Percentiles rank a stretch among this genome's conserved stretches.
These are phyloP conservation scores for Yarrowia sp. DNA, from an alignment of 805 yeast species.

Conservation along the genomic window DNA sequence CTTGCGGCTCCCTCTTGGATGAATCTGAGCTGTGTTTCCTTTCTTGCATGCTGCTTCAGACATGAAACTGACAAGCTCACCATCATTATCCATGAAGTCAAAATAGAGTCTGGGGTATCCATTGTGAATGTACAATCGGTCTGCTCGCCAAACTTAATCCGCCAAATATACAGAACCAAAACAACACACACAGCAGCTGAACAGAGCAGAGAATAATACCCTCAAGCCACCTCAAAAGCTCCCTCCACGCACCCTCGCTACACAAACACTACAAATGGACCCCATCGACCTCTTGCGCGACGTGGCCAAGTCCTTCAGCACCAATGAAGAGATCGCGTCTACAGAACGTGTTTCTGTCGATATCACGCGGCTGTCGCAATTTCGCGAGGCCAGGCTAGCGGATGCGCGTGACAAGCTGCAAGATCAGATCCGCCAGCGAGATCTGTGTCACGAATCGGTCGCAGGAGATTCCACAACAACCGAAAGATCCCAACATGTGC, in stretches of 20 bases:
- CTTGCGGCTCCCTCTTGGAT: neutral
- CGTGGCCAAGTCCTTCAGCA: conserved; percentile 11
- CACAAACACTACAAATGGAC: conserved; percentile 1
- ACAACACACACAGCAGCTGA: neutral
- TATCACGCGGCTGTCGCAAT: neutral
- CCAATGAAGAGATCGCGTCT: conserved; percentile 16
- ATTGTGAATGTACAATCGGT: neutral
- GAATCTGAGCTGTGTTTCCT: neutral
- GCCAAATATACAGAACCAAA: neutral
- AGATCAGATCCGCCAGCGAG: conserved; percentile 31
- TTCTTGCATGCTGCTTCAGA: neutral
- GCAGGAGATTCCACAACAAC: conserved; percentile 27
- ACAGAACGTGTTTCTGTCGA: neutral
- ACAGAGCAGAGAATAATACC: neutral
- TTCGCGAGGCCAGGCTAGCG: conserved; percentile 1
- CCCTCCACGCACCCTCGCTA: neutral
- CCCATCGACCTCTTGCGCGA: conserved; percentile 12
- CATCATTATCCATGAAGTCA: neutral
- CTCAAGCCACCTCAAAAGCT: neutral
- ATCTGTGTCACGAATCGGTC: conserved; percentile 29
- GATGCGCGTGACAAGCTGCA: conserved; percentile 26
- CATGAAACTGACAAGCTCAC: neutral
- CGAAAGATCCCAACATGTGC: conserved; percentile 27
- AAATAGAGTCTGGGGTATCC: neutral
- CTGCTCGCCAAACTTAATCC: neutral